Evolutionary conservation across 192 early-diverging fungal species (phyloP), one percentile per base, ranked within the genome.

Genomic region (Gamsiella multidivaricata): DNA sequence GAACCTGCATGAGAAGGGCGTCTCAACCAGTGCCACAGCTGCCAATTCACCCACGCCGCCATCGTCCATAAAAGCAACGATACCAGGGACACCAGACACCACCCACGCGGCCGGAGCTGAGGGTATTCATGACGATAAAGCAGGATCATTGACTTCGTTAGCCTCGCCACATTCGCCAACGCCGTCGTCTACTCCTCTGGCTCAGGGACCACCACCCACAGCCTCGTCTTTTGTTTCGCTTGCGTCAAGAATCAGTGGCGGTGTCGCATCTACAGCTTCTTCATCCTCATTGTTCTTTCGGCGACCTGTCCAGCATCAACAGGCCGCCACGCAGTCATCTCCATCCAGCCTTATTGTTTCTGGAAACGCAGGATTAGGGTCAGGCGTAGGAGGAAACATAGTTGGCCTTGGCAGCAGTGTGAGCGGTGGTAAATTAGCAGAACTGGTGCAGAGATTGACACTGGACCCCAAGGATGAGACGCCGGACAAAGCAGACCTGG

Each of bases 271-370:
- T 11, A 10, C 61, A n/a, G n/a, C n/a, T 0, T 31, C 63, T 18
- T 53, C 62, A 14, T 61, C 72, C 10, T 18, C 72, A 12, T 49
- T 56, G 10, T 61, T 75, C 32, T 76, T 76, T 34, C 72, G 72
- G 5, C 72, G 72, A 23, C 72, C 72, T 4, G 23, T 49, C 8
- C 53, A 56, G 33, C 33, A 25, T n/a, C n/a, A n/a, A n/a, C n/a
- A n/a, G n/a, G n/a, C n/a, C n/a, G n/a, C n/a, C n/a, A 53, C 43
- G 12, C 26, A 61, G 1, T 52, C 61, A 14, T 51, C 61, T 22
- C 33, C 39, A 5, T 34, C 6, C 4, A 32, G 33, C 54, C 12
- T 12, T 39, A 25, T 6, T 20, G n/a, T n/a, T 46, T 28, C 50
- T n/a, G 45, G 45, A n/a, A n/a, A 20, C 25, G 28, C 18, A 43